Conservation (phyloP, 768 basidiomycete species). For the Lactarius quietus region DNA sequence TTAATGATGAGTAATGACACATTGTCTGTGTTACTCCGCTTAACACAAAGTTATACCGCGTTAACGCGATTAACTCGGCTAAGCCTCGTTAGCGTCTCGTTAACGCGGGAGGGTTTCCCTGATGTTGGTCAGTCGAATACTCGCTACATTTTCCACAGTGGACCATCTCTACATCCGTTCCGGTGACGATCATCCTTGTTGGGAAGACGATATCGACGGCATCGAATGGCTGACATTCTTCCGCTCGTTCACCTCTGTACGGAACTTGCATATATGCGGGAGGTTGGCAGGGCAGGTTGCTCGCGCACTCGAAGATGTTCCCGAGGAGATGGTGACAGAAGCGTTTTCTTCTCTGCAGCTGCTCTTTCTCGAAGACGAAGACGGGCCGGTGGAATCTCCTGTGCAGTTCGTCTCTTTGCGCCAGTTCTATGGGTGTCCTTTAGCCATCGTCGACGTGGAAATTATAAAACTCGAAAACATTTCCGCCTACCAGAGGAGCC, state of each 20-base stretch:
- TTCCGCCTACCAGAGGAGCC: too few species aligned
- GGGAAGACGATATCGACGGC: not conserved
- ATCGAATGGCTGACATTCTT: not conserved
- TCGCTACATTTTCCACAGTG: not conserved
- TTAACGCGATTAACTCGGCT: too few species aligned
- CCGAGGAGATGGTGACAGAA: not conserved
- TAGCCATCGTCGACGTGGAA: not conserved
- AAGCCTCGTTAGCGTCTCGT: too few species aligned
- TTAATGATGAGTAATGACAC: too few species aligned
- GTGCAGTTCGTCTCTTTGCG: not conserved
- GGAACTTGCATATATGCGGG: too few species aligned
- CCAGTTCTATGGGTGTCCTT: not conserved
- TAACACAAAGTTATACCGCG: too few species aligned
- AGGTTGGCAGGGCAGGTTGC: too few species aligned
- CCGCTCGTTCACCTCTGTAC: too few species aligned
- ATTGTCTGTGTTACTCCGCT: too few species aligned
- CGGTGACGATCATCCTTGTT: not conserved
- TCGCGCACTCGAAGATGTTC: too few species aligned
- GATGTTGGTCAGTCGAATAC: not conserved
- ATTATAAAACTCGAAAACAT: too few species aligned
- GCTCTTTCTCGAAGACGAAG: not conserved
- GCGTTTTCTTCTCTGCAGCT: not conserved
- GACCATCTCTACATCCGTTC: not conserved
- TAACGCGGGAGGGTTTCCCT: too few species aligned
- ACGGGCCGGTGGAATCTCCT: not conserved